Percentiles rank a stretch among this genome's conserved stretches.
Evolutionary conservation across 179 eudicot species (phyloP).

Genomic region (Kewa caespitosa): DNA sequence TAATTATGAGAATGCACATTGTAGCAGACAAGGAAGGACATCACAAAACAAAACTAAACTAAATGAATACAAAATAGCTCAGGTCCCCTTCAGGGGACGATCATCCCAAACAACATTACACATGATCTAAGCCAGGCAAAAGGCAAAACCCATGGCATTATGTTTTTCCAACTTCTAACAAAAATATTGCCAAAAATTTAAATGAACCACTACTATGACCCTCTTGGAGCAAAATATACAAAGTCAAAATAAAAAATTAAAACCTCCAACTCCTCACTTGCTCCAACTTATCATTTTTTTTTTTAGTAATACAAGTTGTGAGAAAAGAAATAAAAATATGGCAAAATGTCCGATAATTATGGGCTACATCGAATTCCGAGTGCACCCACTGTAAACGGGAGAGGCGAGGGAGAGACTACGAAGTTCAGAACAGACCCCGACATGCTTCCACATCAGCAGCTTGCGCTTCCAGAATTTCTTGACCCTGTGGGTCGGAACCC

Average conservation of each 20-base stretch:
- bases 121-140: slow-evolving; percentile 30
- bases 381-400: slow-evolving; percentile 18
- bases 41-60: background rate
- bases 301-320: slow-evolving; percentile 37
- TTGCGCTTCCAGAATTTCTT: slow-evolving; percentile 56
- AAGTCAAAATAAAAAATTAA: slow-evolving; percentile 33
- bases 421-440: slow-evolving; percentile 56
- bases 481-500: slow-evolving; percentile 43
- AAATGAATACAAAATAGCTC: slow-evolving; percentile 16
- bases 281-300: slow-evolving; percentile 30
- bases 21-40: too few relatives aligned
- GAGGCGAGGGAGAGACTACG: slow-evolving; percentile 1
- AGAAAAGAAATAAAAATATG: slow-evolving; percentile 11
- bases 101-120: slow-evolving; percentile 19
- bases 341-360: slow-evolving; percentile 15
- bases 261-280: slow-evolving; percentile 30
- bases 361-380: slow-evolving; percentile 26
- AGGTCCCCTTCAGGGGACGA: background rate
- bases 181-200: slow-evolving; percentile 21
- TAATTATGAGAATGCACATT: too few relatives aligned
- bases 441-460: slow-evolving; percentile 69
- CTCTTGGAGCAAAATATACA: slow-evolving; percentile 48
- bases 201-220: slow-evolving; percentile 33
- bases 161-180: slow-evolving; percentile 22
- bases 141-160: slow-evolving; percentile 53